A percentile compares a stretch with the other conserved stretches of the same genome.
Conservation (phyloP, 2,329 filamentous ascomycete species). For the Pseudogymnoascus verrucosus region DNA sequence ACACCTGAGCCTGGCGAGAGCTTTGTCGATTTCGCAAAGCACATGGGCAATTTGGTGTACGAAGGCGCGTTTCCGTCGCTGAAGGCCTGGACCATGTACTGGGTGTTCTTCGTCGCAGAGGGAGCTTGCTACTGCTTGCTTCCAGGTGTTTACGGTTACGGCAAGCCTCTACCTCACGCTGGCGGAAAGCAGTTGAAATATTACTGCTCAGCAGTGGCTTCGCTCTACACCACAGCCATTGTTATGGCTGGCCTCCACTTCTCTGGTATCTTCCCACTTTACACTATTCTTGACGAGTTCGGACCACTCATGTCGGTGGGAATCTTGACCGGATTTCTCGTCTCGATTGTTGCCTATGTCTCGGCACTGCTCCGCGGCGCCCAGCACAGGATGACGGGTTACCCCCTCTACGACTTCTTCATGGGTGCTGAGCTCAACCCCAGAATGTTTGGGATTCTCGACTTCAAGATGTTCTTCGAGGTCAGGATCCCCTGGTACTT, state of each 20-base stretch:
- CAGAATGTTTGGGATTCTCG: constrained; percentile 72
- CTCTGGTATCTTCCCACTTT: constrained; percentile 77
- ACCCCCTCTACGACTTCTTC: constrained; percentile 79
- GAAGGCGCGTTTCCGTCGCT: constrained; percentile 75
- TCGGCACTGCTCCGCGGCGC: constrained; percentile 74
- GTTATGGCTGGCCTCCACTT: constrained; percentile 67
- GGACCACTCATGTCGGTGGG: constrained; percentile 88
- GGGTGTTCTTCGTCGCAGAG: constrained; percentile 84
- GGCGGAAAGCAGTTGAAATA: constrained; percentile 82
- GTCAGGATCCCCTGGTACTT: constrained; percentile 91
- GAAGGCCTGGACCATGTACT: constrained; percentile 89
- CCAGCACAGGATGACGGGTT: constrained; percentile 86
- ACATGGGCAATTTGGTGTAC: constrained; percentile 67
- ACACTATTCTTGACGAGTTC: constrained; percentile 91
- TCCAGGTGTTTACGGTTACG: constrained; percentile 80
- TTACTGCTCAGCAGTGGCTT: constrained; percentile 85
- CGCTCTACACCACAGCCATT: constrained; percentile 78
- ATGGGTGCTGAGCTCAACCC: constrained; percentile 86
- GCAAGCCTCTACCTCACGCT: constrained; percentile 77
- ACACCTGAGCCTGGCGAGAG: constrained; percentile 56
- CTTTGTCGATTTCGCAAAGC: constrained; percentile 60
- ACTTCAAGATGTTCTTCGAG: constrained; percentile 96
- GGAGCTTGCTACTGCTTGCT: constrained; percentile 74
- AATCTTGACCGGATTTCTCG: constrained; percentile 81
- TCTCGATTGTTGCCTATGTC: constrained; percentile 76